Conservation (phyloP, 129 eudicot genomes). For the Escallonia rubra region DNA sequence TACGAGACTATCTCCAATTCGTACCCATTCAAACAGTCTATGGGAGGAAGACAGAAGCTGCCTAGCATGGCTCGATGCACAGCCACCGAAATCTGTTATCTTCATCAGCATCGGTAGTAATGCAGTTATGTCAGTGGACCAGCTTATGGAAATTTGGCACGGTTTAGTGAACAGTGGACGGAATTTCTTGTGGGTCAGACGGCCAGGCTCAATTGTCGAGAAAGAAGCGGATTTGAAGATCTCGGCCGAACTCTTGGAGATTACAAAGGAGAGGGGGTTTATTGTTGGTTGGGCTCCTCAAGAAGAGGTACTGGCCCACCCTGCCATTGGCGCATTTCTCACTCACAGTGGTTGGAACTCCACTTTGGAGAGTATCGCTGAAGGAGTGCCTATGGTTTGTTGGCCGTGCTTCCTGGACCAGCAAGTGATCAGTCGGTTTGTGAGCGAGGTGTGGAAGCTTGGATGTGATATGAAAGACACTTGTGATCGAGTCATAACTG, state of each 20-base stretch:
- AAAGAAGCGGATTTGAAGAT: slow-evolving; percentile 12
- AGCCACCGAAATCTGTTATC: slow-evolving; percentile 43
- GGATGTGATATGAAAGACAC: slow-evolving; percentile 58
- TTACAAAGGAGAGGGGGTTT: slow-evolving; percentile 43
- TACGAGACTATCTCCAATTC: slow-evolving; percentile 8
- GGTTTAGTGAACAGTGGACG: slow-evolving; percentile 48
- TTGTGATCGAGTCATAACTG: slow-evolving; percentile 37
- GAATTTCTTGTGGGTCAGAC: slow-evolving; percentile 45
- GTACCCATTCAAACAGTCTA: slow-evolving; percentile 34
- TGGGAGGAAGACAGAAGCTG: slow-evolving; percentile 54
- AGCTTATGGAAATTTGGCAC: slow-evolving; percentile 47
- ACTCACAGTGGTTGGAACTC: slow-evolving; percentile 77
- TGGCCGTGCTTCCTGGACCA: slow-evolving; percentile 56
- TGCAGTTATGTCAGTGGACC: slow-evolving; percentile 29
- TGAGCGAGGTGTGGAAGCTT: slow-evolving; percentile 46
- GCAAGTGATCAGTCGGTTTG: slow-evolving; percentile 58
- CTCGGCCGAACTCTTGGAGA: slow-evolving; percentile 25
- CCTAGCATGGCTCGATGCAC: slow-evolving; percentile 45
- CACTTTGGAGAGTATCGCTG: slow-evolving; percentile 49
- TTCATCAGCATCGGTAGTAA: slow-evolving; percentile 52
- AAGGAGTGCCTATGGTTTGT: slow-evolving; percentile 66
- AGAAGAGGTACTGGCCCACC: slow-evolving; percentile 56
- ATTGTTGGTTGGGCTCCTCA: slow-evolving; percentile 67
- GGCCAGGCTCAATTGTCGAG: slow-evolving; percentile 31
- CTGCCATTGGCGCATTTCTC: slow-evolving; percentile 51